These are phyloP conservation scores for Podochytrium sp. DNA, from an alignment of 192 early-diverging fungal species.

Conservation along the genomic window DNA sequence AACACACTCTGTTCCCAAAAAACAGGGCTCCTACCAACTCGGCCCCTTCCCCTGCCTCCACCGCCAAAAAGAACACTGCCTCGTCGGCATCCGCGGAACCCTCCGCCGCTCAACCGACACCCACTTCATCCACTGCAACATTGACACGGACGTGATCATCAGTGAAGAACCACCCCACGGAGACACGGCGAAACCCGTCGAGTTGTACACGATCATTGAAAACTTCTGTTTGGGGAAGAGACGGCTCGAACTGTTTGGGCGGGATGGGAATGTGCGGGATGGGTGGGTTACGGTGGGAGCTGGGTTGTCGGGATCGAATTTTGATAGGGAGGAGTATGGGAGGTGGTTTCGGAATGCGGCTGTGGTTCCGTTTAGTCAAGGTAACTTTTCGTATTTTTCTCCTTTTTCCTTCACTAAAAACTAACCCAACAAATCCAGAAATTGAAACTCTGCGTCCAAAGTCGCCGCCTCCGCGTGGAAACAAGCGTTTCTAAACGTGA, in stretches of 20 bases:
- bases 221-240: slow-evolving; percentile 68
- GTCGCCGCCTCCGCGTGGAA: slow-evolving; percentile 52
- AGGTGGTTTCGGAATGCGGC: slow-evolving; percentile 17
- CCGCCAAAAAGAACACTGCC: slow-evolving; percentile 68
- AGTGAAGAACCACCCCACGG: slow-evolving; percentile 54
- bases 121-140: slow-evolving; percentile 75
- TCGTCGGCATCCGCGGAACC: slow-evolving; percentile 70
- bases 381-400: slow-evolving; percentile 13
- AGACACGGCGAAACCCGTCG: slow-evolving; percentile 57
- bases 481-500: too few relatives aligned
- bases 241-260: slow-evolving; percentile 66
- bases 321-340: slow-evolving; percentile 6
- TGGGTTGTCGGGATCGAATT: slow-evolving; percentile 1
- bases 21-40: slow-evolving; percentile 44
- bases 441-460: slow-evolving; percentile 61
- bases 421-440: too few relatives aligned
- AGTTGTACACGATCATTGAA: slow-evolving; percentile 68
- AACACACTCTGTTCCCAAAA: not conserved
- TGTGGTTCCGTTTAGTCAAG: slow-evolving; percentile 28
- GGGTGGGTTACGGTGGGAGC: slow-evolving; percentile 68
- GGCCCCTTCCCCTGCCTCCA: slow-evolving; percentile 52
- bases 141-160: slow-evolving; percentile 72
- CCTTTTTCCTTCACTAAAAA: not conserved
- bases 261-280: slow-evolving; percentile 59
- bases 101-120: slow-evolving; percentile 65